Percentiles rank a stretch among this genome's conserved stretches.
Conservation (phyloP, 164 flowering plant genomes). For the Tetrastigma voinierianum region DNA sequence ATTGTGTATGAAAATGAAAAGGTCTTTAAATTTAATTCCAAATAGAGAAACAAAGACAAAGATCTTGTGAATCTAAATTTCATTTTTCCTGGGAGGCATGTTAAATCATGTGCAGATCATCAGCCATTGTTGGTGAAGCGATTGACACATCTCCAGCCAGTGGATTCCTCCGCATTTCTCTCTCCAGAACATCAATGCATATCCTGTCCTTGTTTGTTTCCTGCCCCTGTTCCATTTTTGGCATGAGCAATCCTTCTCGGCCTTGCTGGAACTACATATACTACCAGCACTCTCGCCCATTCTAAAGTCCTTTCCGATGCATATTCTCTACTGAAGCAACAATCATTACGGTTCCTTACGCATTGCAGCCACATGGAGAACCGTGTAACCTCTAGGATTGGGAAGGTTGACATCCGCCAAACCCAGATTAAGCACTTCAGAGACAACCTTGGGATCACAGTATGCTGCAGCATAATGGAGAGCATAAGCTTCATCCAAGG, state of each 20-base stretch:
- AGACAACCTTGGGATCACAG: slow-evolving; percentile 65
- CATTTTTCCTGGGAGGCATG: no score
- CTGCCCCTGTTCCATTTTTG: slow-evolving; percentile 52
- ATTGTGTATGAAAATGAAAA: no score
- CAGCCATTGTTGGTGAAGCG: slow-evolving; percentile 31
- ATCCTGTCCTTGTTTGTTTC: slow-evolving; percentile 55
- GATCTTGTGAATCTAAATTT: no score
- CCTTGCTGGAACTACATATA: slow-evolving; percentile 65
- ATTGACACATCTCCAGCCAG: slow-evolving; percentile 26
- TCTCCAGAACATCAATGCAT: slow-evolving; percentile 66
- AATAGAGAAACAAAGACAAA: background rate
- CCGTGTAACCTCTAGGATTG: slow-evolving; percentile 57
- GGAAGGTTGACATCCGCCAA: slow-evolving; percentile 51
- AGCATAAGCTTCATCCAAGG: slow-evolving; percentile 66
- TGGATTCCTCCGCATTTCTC: slow-evolving; percentile 58
- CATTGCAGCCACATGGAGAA: slow-evolving; percentile 74
- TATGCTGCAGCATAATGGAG: slow-evolving; percentile 78
- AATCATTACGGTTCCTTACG: slow-evolving; percentile 65
- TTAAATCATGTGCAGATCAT: slow-evolving; percentile 58
- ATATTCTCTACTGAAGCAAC: no score
- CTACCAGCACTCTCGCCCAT: slow-evolving; percentile 56
- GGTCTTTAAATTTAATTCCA: background rate
- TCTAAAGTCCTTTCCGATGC: slow-evolving; percentile 49
- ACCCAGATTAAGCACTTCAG: slow-evolving; percentile 51
- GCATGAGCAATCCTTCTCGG: slow-evolving; percentile 63